Percentiles rank a stretch among this genome's conserved stretches.
These are phyloP conservation scores for Phytophthora multivora DNA, from an alignment of 352 stramenopile genomes.

Conservation along the genomic window DNA sequence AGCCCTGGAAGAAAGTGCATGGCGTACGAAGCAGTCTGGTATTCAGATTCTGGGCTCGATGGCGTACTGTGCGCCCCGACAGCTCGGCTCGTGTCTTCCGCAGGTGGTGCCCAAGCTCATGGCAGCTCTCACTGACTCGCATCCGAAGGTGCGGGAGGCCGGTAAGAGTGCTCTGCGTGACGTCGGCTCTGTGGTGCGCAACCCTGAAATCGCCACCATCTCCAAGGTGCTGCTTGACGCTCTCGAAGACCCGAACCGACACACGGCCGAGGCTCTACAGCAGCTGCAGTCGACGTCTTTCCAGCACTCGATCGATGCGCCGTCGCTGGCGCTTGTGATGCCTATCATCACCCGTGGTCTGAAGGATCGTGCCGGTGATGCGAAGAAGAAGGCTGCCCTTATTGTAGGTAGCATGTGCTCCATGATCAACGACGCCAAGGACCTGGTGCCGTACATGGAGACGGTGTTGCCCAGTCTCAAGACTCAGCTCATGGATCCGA, in stretches of 20 bases:
- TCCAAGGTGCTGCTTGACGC: constrained; percentile 94
- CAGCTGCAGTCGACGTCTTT: constrained; percentile 98
- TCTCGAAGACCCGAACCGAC: constrained; percentile 93
- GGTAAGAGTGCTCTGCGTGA: constrained; percentile 96
- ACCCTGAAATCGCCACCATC: constrained; percentile 98
- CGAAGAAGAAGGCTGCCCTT: constrained; percentile 98
- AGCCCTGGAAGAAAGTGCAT: constrained; percentile 93
- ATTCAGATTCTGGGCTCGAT: constrained; percentile 98
- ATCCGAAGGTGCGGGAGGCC: constrained; percentile 97
- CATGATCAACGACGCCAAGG: constrained; percentile 98
- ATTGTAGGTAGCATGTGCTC: constrained; percentile 99
- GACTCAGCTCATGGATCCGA: constrained; percentile 91
- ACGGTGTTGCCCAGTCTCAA: constrained; percentile 97
- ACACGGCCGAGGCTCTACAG: constrained; percentile 95
- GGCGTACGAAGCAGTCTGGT: constrained; percentile 98
- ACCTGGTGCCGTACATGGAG: constrained; percentile 98
- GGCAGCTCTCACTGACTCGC: constrained; percentile 97
- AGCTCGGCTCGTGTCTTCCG: constrained; percentile 97
- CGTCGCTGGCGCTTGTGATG: constrained; percentile 99
- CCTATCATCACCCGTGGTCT: constrained; percentile 98
- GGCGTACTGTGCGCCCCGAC: constrained; percentile 98
- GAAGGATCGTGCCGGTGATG: constrained; percentile 95
- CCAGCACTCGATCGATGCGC: constrained; percentile 99
- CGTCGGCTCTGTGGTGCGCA: constrained; percentile 98
- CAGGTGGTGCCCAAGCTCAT: constrained; percentile 99